Evolutionary conservation across 2,329 filamentous ascomycete genomes (phyloP), one percentile per base, ranked within the genome.

Genomic region (Lasiodiplodia hormozganensis): DNA sequence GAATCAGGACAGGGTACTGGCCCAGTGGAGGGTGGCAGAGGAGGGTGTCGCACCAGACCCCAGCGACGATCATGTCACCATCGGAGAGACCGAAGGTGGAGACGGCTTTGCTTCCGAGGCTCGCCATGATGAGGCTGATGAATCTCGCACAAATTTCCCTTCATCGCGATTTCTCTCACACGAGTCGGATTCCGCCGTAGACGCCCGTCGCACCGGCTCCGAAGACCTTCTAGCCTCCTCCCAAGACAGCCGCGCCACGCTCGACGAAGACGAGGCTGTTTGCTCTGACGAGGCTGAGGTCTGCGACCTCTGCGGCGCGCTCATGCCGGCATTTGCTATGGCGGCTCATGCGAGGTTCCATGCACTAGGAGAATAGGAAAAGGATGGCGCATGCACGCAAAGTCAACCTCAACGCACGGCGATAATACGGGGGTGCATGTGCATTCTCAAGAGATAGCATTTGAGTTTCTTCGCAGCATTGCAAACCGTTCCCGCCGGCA

Each of bases 1-100:
- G 74, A 62, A 84, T 67, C 93, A 96, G 76, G 89, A 92, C 62
- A 85, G 88, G 54, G 86, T 89, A 36, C 80, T 94, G 67, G 88
- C 85, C 70, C 88, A 91, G 62, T 94, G 69, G 77, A 79, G 67
- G 71, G 77, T 1, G 73, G 77, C 43, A 25, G 49, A 21, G 8
- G 56, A 31, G 18, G 31, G 52, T 38, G 18, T 60, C 65, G 21
- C 40, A 52, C 49, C 54, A 67, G 54, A 60, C n/a, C 43, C 64
- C 34, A 38, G 62, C 53, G 51, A 23, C 12, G 65, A 23, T 38
- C 25, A 43, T 23, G 40, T 40, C 25, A n/a, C 34, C 43, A 47
- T 47, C 66, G 57, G 36, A 62, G 66, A 12, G 28, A 25, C 51
- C 56, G 66, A 62, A 21, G 38, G 31, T 43, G 56, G 23, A 43